phyloP scores from a whole-genome alignment of 768 basidiomycete genomes.

The Lyophyllum decastes region DNA sequence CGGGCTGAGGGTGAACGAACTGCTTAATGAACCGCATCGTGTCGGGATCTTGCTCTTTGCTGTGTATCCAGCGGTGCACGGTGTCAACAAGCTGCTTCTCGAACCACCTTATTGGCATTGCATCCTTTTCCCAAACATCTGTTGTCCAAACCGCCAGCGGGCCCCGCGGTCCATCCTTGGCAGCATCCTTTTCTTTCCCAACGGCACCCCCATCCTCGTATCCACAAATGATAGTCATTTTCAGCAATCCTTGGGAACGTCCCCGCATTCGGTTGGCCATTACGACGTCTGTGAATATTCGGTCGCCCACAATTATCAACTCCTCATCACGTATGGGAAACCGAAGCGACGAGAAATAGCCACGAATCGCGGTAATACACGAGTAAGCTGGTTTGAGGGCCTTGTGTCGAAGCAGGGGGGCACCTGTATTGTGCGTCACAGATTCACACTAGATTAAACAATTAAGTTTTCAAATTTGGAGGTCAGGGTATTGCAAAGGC shows the following conservation, averaged over 20 bases:
- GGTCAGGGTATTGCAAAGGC: slow-evolving; percentile 20
- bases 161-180: slow-evolving; percentile 28
- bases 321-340: slow-evolving; percentile 60
- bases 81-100: slow-evolving; percentile 53
- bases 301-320: slow-evolving; percentile 86
- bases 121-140: slow-evolving; percentile 68
- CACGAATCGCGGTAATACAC: slow-evolving; percentile 69
- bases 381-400: slow-evolving; percentile 79
- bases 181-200: slow-evolving; percentile 24
- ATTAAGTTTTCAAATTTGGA: not conserved
- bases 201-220: slow-evolving; percentile 26
- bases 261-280: slow-evolving; percentile 74
- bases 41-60: slow-evolving; percentile 21
- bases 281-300: slow-evolving; percentile 89
- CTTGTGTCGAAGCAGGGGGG: slow-evolving; percentile 80
- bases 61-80: slow-evolving; percentile 43
- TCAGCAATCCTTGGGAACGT: slow-evolving; percentile 4
- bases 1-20: slow-evolving; percentile 10
- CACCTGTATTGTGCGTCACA: slow-evolving; percentile 73
- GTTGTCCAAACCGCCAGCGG: slow-evolving; percentile 74
- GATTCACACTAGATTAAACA: slow-evolving; percentile 70
- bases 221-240: slow-evolving; percentile 20
- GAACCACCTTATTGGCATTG: slow-evolving; percentile 58
- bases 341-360: slow-evolving; percentile 69
- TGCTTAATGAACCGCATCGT: slow-evolving; percentile 32